Conservation (phyloP, 208 protist species). For the Acanthamoeba lenticulata region DNA sequence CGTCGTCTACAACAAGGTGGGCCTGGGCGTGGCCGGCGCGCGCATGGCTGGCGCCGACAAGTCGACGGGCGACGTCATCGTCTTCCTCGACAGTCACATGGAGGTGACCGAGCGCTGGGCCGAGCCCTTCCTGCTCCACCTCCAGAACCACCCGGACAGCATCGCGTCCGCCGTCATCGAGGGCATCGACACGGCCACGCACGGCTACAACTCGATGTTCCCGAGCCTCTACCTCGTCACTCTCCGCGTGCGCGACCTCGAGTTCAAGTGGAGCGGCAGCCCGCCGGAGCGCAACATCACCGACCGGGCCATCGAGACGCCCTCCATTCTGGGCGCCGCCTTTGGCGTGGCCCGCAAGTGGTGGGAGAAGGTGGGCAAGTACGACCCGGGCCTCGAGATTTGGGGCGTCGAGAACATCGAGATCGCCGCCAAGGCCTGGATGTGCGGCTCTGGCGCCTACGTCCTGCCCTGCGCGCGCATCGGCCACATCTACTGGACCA, state of each 20-base stretch:
- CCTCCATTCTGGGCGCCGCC: neutral
- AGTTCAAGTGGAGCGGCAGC: constrained; percentile 19
- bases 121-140: neutral
- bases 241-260: neutral
- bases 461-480: neutral
- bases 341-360: neutral
- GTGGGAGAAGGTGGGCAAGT: neutral
- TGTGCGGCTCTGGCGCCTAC: constrained; percentile 14
- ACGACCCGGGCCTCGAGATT: constrained; percentile 17
- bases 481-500: constrained; percentile 21
- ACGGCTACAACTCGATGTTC: neutral
- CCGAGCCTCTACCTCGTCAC: neutral
- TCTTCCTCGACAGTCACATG: constrained; percentile 21
- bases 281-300: neutral
- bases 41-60: neutral
- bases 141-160: constrained; percentile 1
- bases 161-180: neutral
- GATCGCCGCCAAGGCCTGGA: constrained; percentile 50
- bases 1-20: constrained; percentile 2
- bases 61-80: neutral
- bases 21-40: constrained; percentile 15
- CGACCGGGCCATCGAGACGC: neutral
- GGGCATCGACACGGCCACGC: neutral
- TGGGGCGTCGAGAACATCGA: constrained; percentile 54
- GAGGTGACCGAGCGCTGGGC: constrained; percentile 18